Evolutionary conservation across 2,329 filamentous ascomycete species (phyloP), one percentile per base, ranked within the genome.

Genomic region (Metarhizium anisopliae): DNA sequence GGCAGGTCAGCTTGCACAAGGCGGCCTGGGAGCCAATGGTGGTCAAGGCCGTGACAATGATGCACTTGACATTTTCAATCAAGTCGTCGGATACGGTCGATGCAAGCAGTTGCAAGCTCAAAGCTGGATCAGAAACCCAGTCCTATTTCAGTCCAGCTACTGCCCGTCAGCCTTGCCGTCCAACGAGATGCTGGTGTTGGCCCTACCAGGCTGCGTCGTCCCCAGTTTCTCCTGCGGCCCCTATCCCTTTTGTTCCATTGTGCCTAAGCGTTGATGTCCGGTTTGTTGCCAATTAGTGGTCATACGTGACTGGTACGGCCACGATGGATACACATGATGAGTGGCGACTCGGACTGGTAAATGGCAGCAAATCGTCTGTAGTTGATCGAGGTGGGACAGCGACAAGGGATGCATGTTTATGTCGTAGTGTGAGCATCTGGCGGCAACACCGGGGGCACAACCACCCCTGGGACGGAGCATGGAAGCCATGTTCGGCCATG

Each of bases 1-100:
- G 56, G 58, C 57, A 58, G 57, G 59, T 61, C 61, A 62, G 61
- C 60, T 62, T 57, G 54, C 51, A 62, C 59, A 56, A 58, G 55
- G 56, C 55, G 35, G 29, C n/a, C 11, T 32, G 45, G 38, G 47
- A 40, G 30, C 55, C 55, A 56, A 54, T 56, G 36, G 42, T 47
- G 14, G 40, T 18, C 47, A 32, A 11, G 35, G 14, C 51, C 51
- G 13, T 16, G 18, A 32, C 29, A 18, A 4, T 13, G 50, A 47
- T 43, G 16, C 30, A 55, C 25, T 25, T 25, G 25, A 25, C 49
- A 42, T 25, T 58, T 59, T 56, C 57, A 57, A 58, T 55, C 57
- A 56, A 32, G 54, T 51, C 38, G 45, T 56, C 56, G 49, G 38
- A 51, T n/a, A 53, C 56, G 55, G 57, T 55, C 47, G 18, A 45